phyloP scores from a whole-genome alignment of 2,329 filamentous ascomycete species.

The Arthrobotrys conoides region DNA sequence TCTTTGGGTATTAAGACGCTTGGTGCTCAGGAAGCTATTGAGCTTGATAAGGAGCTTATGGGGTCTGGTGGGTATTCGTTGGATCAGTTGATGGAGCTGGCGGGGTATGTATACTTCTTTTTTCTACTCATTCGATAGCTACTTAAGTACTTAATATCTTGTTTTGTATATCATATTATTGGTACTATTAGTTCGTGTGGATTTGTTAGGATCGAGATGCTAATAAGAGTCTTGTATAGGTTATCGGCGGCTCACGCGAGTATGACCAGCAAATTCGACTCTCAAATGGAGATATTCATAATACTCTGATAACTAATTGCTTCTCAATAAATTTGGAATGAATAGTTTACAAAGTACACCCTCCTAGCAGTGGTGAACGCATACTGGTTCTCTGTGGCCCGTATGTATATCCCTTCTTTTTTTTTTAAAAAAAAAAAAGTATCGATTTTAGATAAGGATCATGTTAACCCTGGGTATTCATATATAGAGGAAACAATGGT shows the following conservation, averaged over 20 bases:
- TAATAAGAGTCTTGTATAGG: background rate
- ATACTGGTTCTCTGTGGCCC: slow-evolving; percentile 93
- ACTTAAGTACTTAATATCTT: background rate
- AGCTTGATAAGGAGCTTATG: slow-evolving; percentile 95
- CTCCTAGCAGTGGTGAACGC: slow-evolving; percentile 77
- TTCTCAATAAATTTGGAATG: too few species aligned
- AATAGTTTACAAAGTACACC: slow-evolving; percentile 86
- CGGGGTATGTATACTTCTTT: slow-evolving; percentile 72
- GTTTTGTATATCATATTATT: background rate
- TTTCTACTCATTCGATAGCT: too few species aligned
- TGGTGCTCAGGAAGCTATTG: slow-evolving; percentile 86
- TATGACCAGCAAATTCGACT: background rate
- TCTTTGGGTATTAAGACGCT: slow-evolving; percentile 68
- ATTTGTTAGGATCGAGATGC: too few species aligned
- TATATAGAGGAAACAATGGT: slow-evolving; percentile 75
- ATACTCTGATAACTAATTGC: background rate
- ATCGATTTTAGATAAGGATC: too few species aligned
- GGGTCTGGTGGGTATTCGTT: slow-evolving; percentile 85
- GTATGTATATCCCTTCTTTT: slow-evolving; percentile 34
- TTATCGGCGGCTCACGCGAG: slow-evolving; percentile 7
- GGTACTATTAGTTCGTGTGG: too few species aligned
- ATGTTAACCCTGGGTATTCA: slow-evolving; percentile 62
- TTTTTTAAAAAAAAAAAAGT: background rate
- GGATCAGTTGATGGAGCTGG: slow-evolving; percentile 97
- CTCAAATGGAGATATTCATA: background rate